Conservation (phyloP, 2,329 filamentous ascomycete species). For the Colletotrichum sp. region DNA sequence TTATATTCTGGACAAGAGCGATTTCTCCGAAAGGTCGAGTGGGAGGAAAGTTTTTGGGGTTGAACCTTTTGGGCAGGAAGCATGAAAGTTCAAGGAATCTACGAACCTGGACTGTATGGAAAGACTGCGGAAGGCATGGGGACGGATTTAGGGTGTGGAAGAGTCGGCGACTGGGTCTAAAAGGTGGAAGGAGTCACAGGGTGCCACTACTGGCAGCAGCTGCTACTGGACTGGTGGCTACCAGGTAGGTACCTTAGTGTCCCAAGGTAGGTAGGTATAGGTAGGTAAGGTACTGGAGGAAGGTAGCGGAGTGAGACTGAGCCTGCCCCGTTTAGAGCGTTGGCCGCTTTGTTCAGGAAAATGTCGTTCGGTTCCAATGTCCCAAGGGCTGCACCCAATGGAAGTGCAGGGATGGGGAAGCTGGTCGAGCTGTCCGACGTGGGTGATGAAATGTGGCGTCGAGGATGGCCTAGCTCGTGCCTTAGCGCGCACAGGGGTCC, state of each 20-base stretch:
- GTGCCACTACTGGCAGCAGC: background rate
- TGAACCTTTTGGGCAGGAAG: background rate
- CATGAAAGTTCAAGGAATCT: background rate
- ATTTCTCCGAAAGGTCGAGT: background rate
- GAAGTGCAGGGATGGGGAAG: slow-evolving; percentile 15
- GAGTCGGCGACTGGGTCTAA: slow-evolving; percentile 3
- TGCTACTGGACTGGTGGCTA: background rate
- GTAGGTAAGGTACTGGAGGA: background rate
- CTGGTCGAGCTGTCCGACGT: slow-evolving; percentile 14
- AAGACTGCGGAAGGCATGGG: slow-evolving; percentile 21
- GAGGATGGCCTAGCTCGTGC: slow-evolving; percentile 7
- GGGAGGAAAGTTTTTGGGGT: background rate
- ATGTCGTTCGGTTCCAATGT: slow-evolving; percentile 6
- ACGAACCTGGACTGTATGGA: slow-evolving; percentile 17
- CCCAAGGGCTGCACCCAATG: slow-evolving; percentile 5
- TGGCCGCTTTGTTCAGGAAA: slow-evolving; percentile 7
- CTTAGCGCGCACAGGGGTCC: slow-evolving; percentile 16
- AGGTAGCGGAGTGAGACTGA: background rate
- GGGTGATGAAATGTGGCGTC: slow-evolving; percentile 21
- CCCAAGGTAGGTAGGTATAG: background rate
- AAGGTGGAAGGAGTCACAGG: slow-evolving; percentile 5
- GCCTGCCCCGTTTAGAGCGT: slow-evolving; percentile 11
- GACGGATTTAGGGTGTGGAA: background rate
- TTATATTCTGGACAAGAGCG: background rate
- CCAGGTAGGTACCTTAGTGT: background rate